A percentile compares a stretch with the other conserved stretches of the same genome.
Evolutionary conservation across 73 alveolate species (phyloP).

Genomic region (Stentor coeruleus): DNA sequence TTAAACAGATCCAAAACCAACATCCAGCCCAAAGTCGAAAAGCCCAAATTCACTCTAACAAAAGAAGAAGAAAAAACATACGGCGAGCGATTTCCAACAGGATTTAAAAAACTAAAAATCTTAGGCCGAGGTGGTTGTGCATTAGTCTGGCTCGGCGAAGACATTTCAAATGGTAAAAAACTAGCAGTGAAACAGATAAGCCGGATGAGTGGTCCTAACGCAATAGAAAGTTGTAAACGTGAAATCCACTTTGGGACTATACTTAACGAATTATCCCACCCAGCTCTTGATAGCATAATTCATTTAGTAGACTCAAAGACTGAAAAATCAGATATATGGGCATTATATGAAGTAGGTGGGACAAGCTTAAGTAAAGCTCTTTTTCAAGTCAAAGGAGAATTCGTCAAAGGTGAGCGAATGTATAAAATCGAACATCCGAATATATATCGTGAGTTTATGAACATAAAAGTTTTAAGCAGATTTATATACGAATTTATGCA

Average conservation of each 20-base stretch:
- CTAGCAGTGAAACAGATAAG: slow-evolving; percentile 70
- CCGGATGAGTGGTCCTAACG: slow-evolving; percentile 35
- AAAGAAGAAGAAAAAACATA: slow-evolving; percentile 51
- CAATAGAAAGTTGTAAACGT: slow-evolving; percentile 50
- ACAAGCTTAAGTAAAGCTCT: slow-evolving; percentile 44
- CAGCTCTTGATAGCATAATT: slow-evolving; percentile 43
- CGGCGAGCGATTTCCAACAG: slow-evolving; percentile 57
- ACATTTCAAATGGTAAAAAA: slow-evolving; percentile 28
- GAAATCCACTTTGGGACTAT: slow-evolving; percentile 61
- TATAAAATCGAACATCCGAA: slow-evolving; percentile 44
- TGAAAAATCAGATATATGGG: slow-evolving; percentile 56
- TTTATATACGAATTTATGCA: slow-evolving; percentile 36
- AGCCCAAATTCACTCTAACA: slow-evolving; percentile 29
- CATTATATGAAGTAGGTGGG: slow-evolving; percentile 61
- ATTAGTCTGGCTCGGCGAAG: slow-evolving; percentile 63
- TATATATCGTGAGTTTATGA: slow-evolving; percentile 35
- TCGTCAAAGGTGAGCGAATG: slow-evolving; percentile 69
- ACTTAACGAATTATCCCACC: slow-evolving; percentile 29
- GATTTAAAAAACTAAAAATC: slow-evolving; percentile 42
- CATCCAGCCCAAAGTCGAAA: background rate
- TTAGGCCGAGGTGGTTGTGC: slow-evolving; percentile 84
- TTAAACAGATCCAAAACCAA: background rate
- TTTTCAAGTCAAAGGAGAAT: slow-evolving; percentile 69
- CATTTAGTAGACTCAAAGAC: slow-evolving; percentile 34
- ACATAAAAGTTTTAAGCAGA: slow-evolving; percentile 26